A percentile compares a stretch with the other conserved stretches of the same genome.
Conservation (phyloP, 2,329 filamentous ascomycete species). For the Teratosphaeria gauchensis region DNA sequence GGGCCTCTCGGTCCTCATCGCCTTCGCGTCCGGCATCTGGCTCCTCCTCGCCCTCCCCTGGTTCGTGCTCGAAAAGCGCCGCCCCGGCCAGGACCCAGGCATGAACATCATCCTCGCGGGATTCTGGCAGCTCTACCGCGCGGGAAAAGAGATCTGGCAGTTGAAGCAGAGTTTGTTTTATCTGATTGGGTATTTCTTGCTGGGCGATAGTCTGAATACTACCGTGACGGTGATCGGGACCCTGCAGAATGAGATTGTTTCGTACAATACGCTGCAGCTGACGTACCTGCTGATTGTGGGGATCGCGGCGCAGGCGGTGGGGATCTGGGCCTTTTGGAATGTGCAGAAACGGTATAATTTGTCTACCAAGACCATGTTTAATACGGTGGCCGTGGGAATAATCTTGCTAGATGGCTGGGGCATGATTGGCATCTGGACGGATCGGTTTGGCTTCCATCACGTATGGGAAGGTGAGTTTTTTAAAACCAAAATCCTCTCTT, state of each 20-base stretch:
- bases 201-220: constrained; percentile 62
- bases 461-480: constrained; percentile 44
- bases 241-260: constrained; percentile 55
- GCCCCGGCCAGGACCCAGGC: constrained; percentile 48
- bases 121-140: constrained; percentile 52
- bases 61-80: constrained; percentile 56
- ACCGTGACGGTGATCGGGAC: constrained; percentile 59
- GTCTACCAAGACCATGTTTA: constrained; percentile 61
- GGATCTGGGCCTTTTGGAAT: constrained; percentile 50
- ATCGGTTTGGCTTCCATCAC: constrained; percentile 42
- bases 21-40: constrained; percentile 57
- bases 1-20: constrained; percentile 55
- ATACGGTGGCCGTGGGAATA: constrained; percentile 51
- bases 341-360: constrained; percentile 52
- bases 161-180: constrained; percentile 58
- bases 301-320: constrained; percentile 52
- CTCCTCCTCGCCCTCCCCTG: constrained; percentile 54
- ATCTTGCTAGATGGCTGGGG: constrained; percentile 52
- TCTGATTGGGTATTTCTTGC: constrained; percentile 56
- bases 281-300: constrained; percentile 60
- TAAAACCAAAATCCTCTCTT: too few relatives aligned
- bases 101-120: constrained; percentile 49
- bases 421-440: constrained; percentile 49
- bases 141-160: constrained; percentile 51
- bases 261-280: constrained; percentile 54